Conservation (phyloP, 2,329 filamentous ascomycete genomes). For the Ceratocystis smalleyi region DNA sequence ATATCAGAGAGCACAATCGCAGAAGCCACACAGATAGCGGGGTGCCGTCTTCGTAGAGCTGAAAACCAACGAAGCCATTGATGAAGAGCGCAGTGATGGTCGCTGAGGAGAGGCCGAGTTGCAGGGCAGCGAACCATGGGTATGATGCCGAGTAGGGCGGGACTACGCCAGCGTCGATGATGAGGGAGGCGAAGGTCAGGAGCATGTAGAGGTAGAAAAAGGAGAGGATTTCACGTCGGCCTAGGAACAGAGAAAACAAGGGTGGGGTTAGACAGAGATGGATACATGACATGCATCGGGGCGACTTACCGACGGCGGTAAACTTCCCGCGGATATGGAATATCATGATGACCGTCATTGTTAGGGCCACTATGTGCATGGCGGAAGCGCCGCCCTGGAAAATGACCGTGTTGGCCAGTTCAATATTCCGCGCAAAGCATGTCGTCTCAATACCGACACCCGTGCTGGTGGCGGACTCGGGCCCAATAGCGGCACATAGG, state of each 20-base stretch:
- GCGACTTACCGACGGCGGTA: constrained; percentile 71
- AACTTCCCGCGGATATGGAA: constrained; percentile 95
- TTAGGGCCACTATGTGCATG: constrained; percentile 77
- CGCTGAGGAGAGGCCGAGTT: constrained; percentile 71
- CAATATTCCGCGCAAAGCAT: constrained; percentile 90
- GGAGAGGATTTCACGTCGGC: constrained; percentile 55
- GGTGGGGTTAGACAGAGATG: neutral
- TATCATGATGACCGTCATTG: constrained; percentile 96
- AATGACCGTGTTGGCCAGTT: constrained; percentile 95
- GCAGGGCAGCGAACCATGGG: constrained; percentile 80
- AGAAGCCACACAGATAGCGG: constrained; percentile 86
- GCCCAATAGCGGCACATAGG: constrained; percentile 71
- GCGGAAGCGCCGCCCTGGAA: constrained; percentile 85
- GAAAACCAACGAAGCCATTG: constrained; percentile 97
- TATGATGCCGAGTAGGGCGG: constrained; percentile 67
- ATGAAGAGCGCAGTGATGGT: constrained; percentile 80
- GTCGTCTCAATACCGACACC: constrained; percentile 68
- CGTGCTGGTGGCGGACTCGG: constrained; percentile 50
- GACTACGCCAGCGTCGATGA: constrained; percentile 84
- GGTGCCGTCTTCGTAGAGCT: constrained; percentile 94
- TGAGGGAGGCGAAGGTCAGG: constrained; percentile 72
- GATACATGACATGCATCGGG: no score
- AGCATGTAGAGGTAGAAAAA: constrained; percentile 98
- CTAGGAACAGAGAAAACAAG: constrained; percentile 22
- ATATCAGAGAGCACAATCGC: constrained; percentile 57